Evolutionary conservation across 225 moss, liverwort and hornwort species (phyloP).

Genomic region (Pseudisothecium myosuroides): DNA sequence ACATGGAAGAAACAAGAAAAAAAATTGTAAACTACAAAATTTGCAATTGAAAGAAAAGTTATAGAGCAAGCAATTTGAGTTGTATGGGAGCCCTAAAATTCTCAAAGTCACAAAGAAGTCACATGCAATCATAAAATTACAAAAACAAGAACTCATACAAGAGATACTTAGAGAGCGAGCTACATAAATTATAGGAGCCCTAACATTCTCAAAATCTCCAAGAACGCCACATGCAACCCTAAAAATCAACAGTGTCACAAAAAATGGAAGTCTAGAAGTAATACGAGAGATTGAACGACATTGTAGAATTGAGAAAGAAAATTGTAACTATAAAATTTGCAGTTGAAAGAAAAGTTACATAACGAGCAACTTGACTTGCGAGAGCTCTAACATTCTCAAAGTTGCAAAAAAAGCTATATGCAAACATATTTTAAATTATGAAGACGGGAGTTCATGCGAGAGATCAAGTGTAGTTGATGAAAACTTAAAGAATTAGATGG

Average conservation of each 20-base stretch:
- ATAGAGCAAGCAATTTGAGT: accelerated
- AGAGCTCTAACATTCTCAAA: not conserved
- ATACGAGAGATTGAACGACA: not conserved
- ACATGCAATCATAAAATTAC: not conserved
- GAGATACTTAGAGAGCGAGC: not conserved
- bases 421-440: too few species aligned
- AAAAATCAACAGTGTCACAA: not conserved
- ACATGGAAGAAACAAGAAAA: not conserved
- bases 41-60: too few species aligned
- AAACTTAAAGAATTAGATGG: not conserved
- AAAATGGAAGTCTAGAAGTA: accelerated
- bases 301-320: not conserved
- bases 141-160: accelerated
- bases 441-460: not conserved
- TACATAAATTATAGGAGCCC: not conserved
- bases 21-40: not conserved
- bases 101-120: not conserved
- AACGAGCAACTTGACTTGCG: accelerated
- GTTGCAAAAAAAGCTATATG: not conserved
- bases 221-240: not conserved
- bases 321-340: not conserved
- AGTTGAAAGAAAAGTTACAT: not conserved
- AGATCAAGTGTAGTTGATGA: not conserved
- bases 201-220: not conserved
- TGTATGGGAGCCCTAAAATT: too few species aligned